Conservation (phyloP, 176 grass and related monocot species). For the Musa acuminata region DNA sequence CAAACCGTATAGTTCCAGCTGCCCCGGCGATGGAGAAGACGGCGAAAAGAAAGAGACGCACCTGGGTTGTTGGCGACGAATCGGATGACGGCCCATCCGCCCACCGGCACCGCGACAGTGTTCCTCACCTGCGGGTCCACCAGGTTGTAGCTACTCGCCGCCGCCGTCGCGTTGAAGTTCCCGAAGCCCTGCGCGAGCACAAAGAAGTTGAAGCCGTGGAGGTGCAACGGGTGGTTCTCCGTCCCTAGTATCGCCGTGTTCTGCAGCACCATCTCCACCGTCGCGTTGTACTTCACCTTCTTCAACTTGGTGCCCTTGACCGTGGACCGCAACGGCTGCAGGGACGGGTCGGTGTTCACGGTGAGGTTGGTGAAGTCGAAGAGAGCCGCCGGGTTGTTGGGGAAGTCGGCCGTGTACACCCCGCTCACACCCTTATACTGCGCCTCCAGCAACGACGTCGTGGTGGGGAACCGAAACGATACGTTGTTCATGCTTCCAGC, state of each 20-base stretch:
- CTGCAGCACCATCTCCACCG: constrained; percentile 65
- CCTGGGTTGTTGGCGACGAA: constrained; percentile 65
- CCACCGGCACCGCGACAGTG: constrained; percentile 47
- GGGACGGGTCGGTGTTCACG: too few relatives aligned
- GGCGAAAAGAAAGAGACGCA: background rate
- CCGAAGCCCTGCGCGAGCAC: constrained; percentile 56
- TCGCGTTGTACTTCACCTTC: constrained; percentile 33
- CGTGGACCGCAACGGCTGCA: constrained; percentile 25
- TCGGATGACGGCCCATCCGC: constrained; percentile 58
- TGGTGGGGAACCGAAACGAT: constrained; percentile 40
- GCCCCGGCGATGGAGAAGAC: too few relatives aligned
- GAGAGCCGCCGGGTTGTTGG: constrained; percentile 25
- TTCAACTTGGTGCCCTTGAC: constrained; percentile 33
- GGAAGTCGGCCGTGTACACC: constrained; percentile 57
- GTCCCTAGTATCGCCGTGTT: constrained; percentile 45
- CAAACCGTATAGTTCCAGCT: background rate
- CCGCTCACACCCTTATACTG: constrained; percentile 4
- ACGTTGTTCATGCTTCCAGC: constrained; percentile 58
- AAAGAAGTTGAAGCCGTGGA: constrained; percentile 60
- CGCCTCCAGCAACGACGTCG: constrained; percentile 38
- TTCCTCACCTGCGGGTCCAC: constrained; percentile 55
- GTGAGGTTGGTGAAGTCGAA: constrained; percentile 47
- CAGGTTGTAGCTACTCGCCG: constrained; percentile 25
- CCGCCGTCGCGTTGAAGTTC: constrained; percentile 27
- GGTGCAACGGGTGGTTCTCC: constrained; percentile 68